phyloP scores from a whole-genome alignment of 2,329 filamentous ascomycete species.

The Xylariaceae sp. region DNA sequence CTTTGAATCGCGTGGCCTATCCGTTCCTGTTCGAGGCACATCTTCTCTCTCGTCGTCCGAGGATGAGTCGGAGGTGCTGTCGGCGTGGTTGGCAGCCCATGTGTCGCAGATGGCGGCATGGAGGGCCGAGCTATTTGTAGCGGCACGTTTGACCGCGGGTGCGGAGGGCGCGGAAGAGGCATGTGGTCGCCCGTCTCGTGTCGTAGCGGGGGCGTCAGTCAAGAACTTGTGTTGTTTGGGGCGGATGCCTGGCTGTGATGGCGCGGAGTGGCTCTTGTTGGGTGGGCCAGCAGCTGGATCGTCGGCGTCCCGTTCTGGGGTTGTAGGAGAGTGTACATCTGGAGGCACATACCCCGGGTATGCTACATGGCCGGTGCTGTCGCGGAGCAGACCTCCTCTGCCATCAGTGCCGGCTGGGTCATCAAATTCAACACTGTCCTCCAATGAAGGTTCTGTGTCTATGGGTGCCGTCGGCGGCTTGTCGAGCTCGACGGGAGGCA shows the following conservation, averaged over 20 bases:
- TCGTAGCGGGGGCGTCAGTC: constrained; percentile 20
- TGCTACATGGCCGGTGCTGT: constrained; percentile 21
- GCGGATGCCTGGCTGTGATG: constrained; percentile 7
- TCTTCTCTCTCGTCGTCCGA: constrained; percentile 22
- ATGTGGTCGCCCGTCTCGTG: background rate
- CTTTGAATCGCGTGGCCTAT: constrained; percentile 2
- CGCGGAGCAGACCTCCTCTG: constrained; percentile 17
- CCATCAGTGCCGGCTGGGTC: constrained; percentile 12
- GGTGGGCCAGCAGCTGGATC: constrained; percentile 4
- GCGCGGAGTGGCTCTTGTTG: constrained; percentile 17
- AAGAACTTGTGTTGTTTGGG: constrained; percentile 19
- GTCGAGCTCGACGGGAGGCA: constrained; percentile 28
- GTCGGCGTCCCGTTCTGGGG: background rate
- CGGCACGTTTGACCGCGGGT: constrained; percentile 21
- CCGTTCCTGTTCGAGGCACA: background rate
- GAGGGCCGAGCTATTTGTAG: constrained; percentile 22
- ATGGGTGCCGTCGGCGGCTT: constrained; percentile 28
- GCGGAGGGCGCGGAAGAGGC: constrained; percentile 13
- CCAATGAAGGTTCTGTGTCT: constrained; percentile 11
- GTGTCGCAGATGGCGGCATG: constrained; percentile 11
- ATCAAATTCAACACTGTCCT: constrained; percentile 15
- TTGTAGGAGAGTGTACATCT: constrained; percentile 16
- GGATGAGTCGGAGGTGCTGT: constrained; percentile 21
- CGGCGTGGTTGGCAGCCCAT: constrained; percentile 3
- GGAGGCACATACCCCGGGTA: constrained; percentile 27